Evolutionary conservation across 306 rosid species (phyloP).

Genomic region (Dryas drummondii): DNA sequence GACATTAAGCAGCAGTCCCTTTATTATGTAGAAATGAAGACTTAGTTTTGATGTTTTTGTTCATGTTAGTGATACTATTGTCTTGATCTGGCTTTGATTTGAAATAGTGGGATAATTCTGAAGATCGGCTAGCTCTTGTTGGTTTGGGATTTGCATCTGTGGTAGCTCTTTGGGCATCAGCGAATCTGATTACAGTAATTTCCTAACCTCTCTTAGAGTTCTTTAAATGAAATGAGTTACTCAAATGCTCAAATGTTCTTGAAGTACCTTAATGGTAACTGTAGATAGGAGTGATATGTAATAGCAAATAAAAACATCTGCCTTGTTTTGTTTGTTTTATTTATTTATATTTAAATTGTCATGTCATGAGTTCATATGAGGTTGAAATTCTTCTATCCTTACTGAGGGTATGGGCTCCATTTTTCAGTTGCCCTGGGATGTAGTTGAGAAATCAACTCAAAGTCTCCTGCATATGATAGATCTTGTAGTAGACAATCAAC

Average conservation of each 20-base stretch:
- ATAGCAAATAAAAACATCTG: background rate
- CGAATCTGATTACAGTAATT: constrained; percentile 63
- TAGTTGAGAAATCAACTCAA: background rate
- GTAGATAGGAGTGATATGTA: background rate
- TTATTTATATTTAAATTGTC: too few relatives aligned
- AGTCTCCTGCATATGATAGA: background rate
- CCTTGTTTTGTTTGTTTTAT: background rate
- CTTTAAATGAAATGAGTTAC: constrained; percentile 1
- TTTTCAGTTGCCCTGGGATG: constrained; percentile 1
- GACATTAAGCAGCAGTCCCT: background rate
- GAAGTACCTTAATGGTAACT: background rate
- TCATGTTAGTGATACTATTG: constrained; percentile 7
- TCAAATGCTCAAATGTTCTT: background rate
- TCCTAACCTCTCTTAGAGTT: background rate
- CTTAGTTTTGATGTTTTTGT: background rate
- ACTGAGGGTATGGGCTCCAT: background rate
- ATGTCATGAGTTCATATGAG: background rate
- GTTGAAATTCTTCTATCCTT: background rate
- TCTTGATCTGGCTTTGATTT: constrained; percentile 24
- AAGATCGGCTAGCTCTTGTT: constrained; percentile 65
- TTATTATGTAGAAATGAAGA: background rate
- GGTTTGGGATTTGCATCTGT: constrained; percentile 83
- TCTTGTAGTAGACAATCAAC: constrained; percentile 4
- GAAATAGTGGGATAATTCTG: constrained; percentile 70
- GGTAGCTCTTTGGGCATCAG: constrained; percentile 64